Evolutionary conservation across 1,284 basidiomycete species (phyloP).

Genomic region (Austroboletus novae-zelandiae): DNA sequence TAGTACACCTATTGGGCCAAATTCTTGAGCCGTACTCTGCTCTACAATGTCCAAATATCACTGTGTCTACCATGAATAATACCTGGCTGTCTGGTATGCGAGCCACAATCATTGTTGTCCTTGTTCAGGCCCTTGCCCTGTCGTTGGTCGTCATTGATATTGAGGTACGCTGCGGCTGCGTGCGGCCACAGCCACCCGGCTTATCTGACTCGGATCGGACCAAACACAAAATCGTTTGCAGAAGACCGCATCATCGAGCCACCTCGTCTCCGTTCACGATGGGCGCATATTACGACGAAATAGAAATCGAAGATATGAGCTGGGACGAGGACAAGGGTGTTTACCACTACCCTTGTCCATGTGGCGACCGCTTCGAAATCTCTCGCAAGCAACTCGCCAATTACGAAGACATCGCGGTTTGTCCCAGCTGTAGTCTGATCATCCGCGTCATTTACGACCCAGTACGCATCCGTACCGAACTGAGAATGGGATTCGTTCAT

Average conservation of each 20-base stretch:
- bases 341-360: conserved; percentile 97
- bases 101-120: no score
- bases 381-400: conserved; percentile 82
- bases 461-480: conserved; percentile 49
- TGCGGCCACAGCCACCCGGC: no score
- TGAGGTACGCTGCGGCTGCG: no score
- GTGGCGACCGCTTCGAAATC: conserved; percentile 98
- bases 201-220: no score
- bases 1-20: no score
- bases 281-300: conserved; percentile 87
- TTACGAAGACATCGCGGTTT: conserved; percentile 95
- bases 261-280: conserved; percentile 35
- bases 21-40: no score
- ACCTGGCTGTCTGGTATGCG: no score
- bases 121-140: no score
- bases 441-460: conserved; percentile 96
- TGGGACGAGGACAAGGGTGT: conserved; percentile 85
- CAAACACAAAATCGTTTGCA: neutral
- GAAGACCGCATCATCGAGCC: neutral
- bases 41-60: no score
- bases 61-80: no score
- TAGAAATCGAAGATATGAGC: conserved; percentile 94
- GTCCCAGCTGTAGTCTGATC: conserved; percentile 93
- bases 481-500: neutral
- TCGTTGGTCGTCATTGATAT: no score